Evolutionary conservation across 495 filamentous ascomycete species (phyloP), one percentile per base, ranked within the genome.

Genomic region (Immersiella caudata): DNA sequence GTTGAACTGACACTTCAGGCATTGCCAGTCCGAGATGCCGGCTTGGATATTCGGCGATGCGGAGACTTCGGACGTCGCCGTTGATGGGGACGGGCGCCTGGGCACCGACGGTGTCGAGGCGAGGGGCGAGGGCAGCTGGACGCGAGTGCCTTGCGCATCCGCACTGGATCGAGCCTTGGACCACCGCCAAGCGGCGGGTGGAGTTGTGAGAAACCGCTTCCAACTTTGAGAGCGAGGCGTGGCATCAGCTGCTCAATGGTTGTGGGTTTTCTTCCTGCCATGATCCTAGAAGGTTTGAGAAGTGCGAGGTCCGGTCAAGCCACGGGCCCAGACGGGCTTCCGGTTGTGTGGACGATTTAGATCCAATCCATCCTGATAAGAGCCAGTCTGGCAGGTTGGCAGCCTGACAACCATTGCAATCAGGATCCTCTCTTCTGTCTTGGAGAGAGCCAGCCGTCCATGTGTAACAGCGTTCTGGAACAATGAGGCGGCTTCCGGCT

Each of bases 381-480:
- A 33, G 29, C 29, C 8, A n/a, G 29, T 33, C 8, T 33, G 29
- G 29, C 29, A 33, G 29, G 29, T 33, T 33, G 29, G 18, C 24
- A 20, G 49, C 46, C 11, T 25, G 20, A 20, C 6, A 16, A 29
- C 18, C 26, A 29, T 25, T 1, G 27, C n/a, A n/a, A n/a, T n/a
- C 60, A 62, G 60, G 22, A n/a, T 49, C 51, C 29, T 25, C 16
- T 22, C 24, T 35, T 33, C 29, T 33, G 29, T 8, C 29, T 49
- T 33, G 5, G n/a, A n/a, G n/a, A 11, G 50, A 8, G 8, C 6
- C 25, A 40, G 62, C 51, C 62, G 62, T 54, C 62, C 46, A 64
- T 29, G 54, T 58, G 63, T 40, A 65, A 65, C 63, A 35, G 16
- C 49, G 62, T 56, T 50, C 21, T 26, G 62, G 62, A 18, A 52